Percentiles rank a stretch among this genome's conserved stretches.
Evolutionary conservation across 306 rosid genomes (phyloP).

Genomic region (Acmispon strigosus): DNA sequence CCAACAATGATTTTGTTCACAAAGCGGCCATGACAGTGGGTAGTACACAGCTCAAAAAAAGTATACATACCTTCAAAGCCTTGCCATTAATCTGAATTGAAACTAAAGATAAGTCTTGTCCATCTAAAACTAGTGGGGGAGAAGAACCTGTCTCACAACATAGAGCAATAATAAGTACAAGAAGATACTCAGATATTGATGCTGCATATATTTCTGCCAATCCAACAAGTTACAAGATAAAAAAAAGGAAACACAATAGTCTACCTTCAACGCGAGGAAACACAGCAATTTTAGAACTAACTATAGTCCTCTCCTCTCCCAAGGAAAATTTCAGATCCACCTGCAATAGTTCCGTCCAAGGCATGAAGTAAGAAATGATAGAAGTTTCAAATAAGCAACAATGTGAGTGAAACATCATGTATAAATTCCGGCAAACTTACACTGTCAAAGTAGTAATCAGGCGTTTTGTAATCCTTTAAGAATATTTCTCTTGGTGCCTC

Average conservation of each 20-base stretch:
- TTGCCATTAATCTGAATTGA: conserved; percentile 59
- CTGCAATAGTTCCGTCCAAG: conserved; percentile 36
- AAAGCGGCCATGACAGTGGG: not conserved
- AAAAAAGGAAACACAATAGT: conserved; percentile 2
- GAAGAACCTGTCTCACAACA: conserved; percentile 52
- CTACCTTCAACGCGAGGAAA: conserved; percentile 74
- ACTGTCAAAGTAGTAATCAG: conserved; percentile 86
- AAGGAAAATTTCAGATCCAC: conserved; percentile 73
- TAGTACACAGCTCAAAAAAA: not conserved
- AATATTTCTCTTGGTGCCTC: conserved; percentile 74
- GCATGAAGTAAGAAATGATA: not conserved
- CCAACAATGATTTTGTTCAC: not conserved
- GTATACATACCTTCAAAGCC: conserved; percentile 55
- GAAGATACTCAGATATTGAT: conserved; percentile 3
- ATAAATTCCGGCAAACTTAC: conserved; percentile 30
- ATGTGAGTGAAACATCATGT: conserved; percentile 11
- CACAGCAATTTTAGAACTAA: conserved; percentile 72
- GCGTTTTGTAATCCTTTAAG: conserved; percentile 85
- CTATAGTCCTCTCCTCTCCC: conserved; percentile 84
- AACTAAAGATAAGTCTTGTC: conserved; percentile 58
- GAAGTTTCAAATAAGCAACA: not conserved
- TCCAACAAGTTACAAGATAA: conserved; percentile 8
- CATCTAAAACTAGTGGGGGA: conserved; percentile 70
- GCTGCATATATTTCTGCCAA: conserved; percentile 8
- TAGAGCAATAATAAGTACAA: not conserved